Conservation (phyloP, 2,329 filamentous ascomycete species). For the Aureobasidium namibiae region DNA sequence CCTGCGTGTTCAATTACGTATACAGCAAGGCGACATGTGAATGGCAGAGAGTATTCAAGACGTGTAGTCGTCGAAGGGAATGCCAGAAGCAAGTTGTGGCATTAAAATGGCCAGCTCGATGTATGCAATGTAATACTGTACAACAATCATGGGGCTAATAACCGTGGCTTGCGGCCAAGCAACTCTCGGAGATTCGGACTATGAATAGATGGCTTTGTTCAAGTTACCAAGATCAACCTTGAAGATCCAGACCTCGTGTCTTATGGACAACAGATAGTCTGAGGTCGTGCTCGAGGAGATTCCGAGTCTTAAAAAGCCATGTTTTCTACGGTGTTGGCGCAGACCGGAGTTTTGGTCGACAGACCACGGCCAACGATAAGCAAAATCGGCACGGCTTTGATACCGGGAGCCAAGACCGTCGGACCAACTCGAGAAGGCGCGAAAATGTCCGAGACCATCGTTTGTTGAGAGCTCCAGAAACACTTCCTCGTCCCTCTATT, state of each 20-base stretch:
- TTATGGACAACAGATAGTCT: not conserved
- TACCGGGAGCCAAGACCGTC: slow-evolving; percentile 2
- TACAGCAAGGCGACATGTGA: slow-evolving; percentile 8
- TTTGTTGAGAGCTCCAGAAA: slow-evolving; percentile 12
- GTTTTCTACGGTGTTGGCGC: too few species aligned
- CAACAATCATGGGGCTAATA: not conserved
- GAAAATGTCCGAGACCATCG: slow-evolving; percentile 10
- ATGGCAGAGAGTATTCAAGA: not conserved
- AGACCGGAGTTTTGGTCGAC: not conserved
- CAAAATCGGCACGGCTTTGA: not conserved
- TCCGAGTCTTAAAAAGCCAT: not conserved
- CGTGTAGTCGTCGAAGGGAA: not conserved
- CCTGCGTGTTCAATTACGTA: not conserved
- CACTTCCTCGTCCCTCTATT: slow-evolving; percentile 1
- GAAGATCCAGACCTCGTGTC: too few species aligned
- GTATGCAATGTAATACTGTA: not conserved
- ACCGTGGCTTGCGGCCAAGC: not conserved
- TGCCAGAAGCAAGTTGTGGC: not conserved
- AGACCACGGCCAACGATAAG: not conserved
- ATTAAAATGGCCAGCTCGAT: not conserved
- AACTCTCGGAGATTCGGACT: not conserved
- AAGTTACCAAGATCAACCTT: too few species aligned
- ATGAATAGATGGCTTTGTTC: not conserved
- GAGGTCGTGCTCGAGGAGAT: too few species aligned
- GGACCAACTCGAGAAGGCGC: not conserved